A percentile compares a stretch with the other conserved stretches of the same genome.
phyloP scores from a whole-genome alignment of 257 asterid genomes.

The Solanum pinnatisectum region DNA sequence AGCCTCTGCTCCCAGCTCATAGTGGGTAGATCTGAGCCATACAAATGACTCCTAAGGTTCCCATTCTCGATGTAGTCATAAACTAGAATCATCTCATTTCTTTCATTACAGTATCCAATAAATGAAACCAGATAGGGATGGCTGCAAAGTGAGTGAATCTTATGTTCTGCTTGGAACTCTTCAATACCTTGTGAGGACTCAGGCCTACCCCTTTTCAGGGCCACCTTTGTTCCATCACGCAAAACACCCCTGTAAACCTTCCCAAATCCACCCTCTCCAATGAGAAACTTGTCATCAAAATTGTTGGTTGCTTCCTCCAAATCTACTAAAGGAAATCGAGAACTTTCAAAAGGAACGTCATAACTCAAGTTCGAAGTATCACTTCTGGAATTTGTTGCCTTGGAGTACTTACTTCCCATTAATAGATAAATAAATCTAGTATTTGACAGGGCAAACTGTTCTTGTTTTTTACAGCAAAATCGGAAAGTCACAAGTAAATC shows the following conservation, averaged over 20 bases:
- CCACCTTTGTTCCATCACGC: constrained; percentile 7
- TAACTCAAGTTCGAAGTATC: no score
- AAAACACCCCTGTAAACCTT: constrained; percentile 5
- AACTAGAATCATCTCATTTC: background rate
- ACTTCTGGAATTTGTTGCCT: no score
- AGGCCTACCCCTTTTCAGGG: background rate
- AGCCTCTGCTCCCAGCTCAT: background rate
- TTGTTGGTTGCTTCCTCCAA: background rate
- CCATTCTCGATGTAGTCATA: background rate
- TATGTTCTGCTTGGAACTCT: background rate
- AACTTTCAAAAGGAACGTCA: background rate
- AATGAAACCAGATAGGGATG: background rate
- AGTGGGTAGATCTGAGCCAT: background rate
- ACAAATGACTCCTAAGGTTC: background rate
- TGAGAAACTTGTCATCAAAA: background rate
- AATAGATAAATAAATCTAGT: no score
- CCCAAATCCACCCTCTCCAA: constrained; percentile 11
- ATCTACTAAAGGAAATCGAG: background rate
- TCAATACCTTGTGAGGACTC: fast-evolving
- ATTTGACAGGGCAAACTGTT: no score
- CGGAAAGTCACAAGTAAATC: no score
- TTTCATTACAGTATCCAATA: background rate
- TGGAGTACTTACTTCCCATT: no score
- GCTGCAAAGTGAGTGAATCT: background rate
- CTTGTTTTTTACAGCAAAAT: no score